Evolutionary conservation across 768 basidiomycete species (phyloP).

Genomic region (Coprinellus micaceus): DNA sequence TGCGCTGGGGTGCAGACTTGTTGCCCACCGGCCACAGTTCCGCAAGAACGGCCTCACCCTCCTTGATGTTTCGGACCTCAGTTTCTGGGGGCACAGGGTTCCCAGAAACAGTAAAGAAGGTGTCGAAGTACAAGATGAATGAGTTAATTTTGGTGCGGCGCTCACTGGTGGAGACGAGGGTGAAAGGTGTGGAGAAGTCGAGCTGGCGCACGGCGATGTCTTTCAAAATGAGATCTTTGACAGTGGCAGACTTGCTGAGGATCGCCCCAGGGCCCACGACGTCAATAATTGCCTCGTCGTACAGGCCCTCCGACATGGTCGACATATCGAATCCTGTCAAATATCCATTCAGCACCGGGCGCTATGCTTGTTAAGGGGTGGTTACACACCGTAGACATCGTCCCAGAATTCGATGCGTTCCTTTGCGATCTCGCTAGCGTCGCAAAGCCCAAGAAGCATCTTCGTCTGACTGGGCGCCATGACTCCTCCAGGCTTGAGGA

Average conservation of each 20-base stretch:
- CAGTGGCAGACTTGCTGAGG: slow-evolving; percentile 54
- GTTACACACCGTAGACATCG: slow-evolving; percentile 73
- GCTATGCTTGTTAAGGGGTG: neutral
- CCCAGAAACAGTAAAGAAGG: slow-evolving; percentile 73
- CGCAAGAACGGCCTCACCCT: slow-evolving; percentile 60
- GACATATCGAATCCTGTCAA: slow-evolving; percentile 80
- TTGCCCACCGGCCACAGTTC: slow-evolving; percentile 80
- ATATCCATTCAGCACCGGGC: neutral
- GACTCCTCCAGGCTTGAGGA: slow-evolving; percentile 70
- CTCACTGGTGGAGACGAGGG: slow-evolving; percentile 58
- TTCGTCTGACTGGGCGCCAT: slow-evolving; percentile 90
- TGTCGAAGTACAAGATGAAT: slow-evolving; percentile 92
- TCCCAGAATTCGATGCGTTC: slow-evolving; percentile 89
- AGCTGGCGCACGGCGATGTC: slow-evolving; percentile 66
- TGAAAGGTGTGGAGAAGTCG: slow-evolving; percentile 77
- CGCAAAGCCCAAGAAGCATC: slow-evolving; percentile 82
- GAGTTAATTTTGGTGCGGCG: slow-evolving; percentile 67
- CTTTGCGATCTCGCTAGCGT: slow-evolving; percentile 68
- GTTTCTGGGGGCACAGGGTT: slow-evolving; percentile 49
- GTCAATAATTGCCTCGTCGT: slow-evolving; percentile 82
- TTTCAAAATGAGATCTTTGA: slow-evolving; percentile 81
- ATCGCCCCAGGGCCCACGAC: slow-evolving; percentile 64
- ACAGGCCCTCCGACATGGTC: slow-evolving; percentile 71
- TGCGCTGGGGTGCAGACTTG: slow-evolving; percentile 53
- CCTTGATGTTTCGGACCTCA: slow-evolving; percentile 52